Conservation (phyloP, 2,329 filamentous ascomycete genomes). For the Colletotrichum trifolii region DNA sequence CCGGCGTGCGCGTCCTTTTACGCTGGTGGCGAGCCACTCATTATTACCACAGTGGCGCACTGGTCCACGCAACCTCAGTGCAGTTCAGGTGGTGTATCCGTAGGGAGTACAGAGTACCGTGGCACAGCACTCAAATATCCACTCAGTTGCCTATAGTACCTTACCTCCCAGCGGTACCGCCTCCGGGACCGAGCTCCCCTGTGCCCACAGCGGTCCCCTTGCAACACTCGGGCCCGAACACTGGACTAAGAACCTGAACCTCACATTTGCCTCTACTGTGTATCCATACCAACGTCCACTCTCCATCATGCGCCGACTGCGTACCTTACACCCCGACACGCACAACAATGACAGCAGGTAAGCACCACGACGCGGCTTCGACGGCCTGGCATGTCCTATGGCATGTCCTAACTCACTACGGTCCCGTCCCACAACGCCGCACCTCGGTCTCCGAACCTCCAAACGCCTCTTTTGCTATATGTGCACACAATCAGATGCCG, state of each 20-base stretch:
- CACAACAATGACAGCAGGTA: slow-evolving; percentile 7
- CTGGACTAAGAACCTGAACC: slow-evolving; percentile 4
- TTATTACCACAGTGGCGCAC: background rate
- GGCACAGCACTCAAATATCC: slow-evolving; percentile 11
- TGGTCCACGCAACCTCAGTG: too few relatives aligned
- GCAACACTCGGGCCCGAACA: slow-evolving; percentile 20
- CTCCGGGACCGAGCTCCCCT: slow-evolving; percentile 20
- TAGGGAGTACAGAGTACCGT: background rate
- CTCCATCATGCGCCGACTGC: slow-evolving; percentile 11
- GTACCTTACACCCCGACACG: slow-evolving; percentile 25
- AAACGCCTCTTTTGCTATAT: background rate
- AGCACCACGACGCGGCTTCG: slow-evolving; percentile 16
- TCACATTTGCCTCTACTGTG: slow-evolving; percentile 2
- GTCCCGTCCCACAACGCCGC: background rate
- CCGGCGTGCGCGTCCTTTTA: slow-evolving; percentile 26
- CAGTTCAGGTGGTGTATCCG: too few relatives aligned
- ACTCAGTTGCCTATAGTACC: background rate
- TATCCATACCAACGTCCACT: background rate
- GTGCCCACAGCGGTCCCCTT: slow-evolving; percentile 11
- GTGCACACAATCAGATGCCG: background rate
- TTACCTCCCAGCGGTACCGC: slow-evolving; percentile 14
- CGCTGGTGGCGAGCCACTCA: slow-evolving; percentile 19
- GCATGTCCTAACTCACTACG: background rate
- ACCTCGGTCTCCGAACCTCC: slow-evolving; percentile 20
- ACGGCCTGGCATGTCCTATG: slow-evolving; percentile 3